Base-by-base conservation (phyloP, 768 basidiomycete species). In the Kwoniella heveanensis region DNA sequence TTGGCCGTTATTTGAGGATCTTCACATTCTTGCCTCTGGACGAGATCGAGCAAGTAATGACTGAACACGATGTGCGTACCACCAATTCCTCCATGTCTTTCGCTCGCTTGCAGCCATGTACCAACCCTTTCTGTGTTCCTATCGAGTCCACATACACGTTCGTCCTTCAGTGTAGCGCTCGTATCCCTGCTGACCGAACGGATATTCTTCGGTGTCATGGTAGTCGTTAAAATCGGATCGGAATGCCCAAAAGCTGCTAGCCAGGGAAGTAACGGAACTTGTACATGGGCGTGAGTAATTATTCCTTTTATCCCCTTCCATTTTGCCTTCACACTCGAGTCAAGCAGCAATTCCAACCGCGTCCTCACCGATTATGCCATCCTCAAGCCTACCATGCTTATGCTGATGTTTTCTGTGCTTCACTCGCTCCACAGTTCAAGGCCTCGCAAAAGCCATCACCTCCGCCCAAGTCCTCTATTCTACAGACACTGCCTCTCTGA, bases 1-100 rank as follows among this genome's bases (percentile, higher is more conserved):
- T 93, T 2, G 86, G 85, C 59, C 85, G 83, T 67, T 90, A 91
- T 74, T 83, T 98, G 27, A 88, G 86, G 67, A 81, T 93, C 67
- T 90, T 98, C 69, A 94, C 92, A 2, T 83, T 96, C 46, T 81
- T 94, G 29, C 81, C 88, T 0, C 70, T 85, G 13, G 78, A 84
- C 17, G 79, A 85, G 62, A 87, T 96, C 49, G 78, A 84, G 1
- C 80, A 82, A 1, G 74, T 88, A 5, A 80, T 92, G 76, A 69
- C 80, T 10, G 78, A 81, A 1, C 94, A 96, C 76, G 69, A 74
- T 55, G 90, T 90, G 66, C 17, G 80, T 62, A 39, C 1, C 7
- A 3, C 36, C 19, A 4, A 9, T 30, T n/a, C n/a, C n/a, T n/a
- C n/a, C n/a, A n/a, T n/a, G n/a, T n/a, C n/a, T n/a, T n/a, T n/a